Conservation (phyloP, 2,329 filamentous ascomycete species). For the Zymoseptoria brevis region DNA sequence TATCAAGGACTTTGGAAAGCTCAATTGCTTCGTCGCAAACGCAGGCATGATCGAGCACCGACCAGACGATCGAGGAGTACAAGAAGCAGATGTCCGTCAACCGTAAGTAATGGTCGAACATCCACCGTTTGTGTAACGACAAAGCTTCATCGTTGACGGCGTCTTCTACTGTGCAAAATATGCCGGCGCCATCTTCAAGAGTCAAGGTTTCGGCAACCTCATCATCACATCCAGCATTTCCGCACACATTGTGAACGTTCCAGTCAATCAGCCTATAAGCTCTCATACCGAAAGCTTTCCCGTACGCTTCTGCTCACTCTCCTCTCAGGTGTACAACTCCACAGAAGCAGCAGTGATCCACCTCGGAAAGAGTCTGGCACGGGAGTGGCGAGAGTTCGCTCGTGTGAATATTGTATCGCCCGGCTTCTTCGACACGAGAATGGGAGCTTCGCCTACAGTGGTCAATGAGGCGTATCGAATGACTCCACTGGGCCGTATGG, state of each 20-base stretch:
- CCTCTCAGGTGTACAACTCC: conserved; percentile 43
- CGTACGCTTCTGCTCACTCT: not conserved
- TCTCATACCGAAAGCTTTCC: not conserved
- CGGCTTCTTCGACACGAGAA: conserved; percentile 50
- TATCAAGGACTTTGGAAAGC: conserved; percentile 60
- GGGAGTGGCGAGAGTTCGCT: conserved; percentile 50
- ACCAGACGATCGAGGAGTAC: conserved; percentile 47
- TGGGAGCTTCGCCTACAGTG: conserved; percentile 40
- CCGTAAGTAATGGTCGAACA: conserved; percentile 28
- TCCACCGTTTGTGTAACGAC: no score
- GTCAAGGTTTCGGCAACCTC: conserved; percentile 41
- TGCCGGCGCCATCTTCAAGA: conserved; percentile 35
- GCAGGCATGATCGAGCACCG: conserved; percentile 71
- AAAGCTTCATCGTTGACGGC: no score
- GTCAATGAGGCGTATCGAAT: conserved; percentile 45
- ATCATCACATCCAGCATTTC: conserved; percentile 39
- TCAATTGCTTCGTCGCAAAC: conserved; percentile 84
- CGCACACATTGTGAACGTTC: conserved; percentile 30
- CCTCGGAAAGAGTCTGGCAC: conserved; percentile 47
- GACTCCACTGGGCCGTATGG: conserved; percentile 40
- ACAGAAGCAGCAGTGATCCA: conserved; percentile 51
- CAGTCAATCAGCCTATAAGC: conserved; percentile 46
- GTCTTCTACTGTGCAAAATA: conserved; percentile 38
- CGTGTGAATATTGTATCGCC: conserved; percentile 50
- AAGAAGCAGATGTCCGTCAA: conserved; percentile 48